Base-by-base conservation (phyloP, 495 filamentous ascomycete species). In the Cercophora scortea region DNA sequence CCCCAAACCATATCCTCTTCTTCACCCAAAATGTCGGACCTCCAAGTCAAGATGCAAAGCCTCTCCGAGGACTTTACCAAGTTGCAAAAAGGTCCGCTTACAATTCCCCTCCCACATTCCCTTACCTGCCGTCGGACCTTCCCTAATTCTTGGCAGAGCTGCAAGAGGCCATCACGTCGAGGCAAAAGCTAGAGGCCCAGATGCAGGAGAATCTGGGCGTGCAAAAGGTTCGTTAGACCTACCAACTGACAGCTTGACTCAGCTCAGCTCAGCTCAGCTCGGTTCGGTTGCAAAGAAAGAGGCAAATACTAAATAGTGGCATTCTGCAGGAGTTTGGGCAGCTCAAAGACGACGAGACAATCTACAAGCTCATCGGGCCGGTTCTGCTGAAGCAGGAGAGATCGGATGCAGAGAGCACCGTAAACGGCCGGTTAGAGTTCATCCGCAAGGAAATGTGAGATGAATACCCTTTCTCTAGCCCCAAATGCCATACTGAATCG, bases 301-400 rank as follows among this genome's bases (percentile, higher is more conserved):
- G 25, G 25, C 25, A 25, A 25, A 25, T 25, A 25, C 25, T 25
- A 25, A 25, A 11, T 13, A 4, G 8, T 50, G 39, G 15, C 12
- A 18, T 18, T 42, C 9, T 42, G 8, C 36, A 90, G 83, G 93
- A 98, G 73, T 96, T 98, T 69, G 70, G 79, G 33, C 76, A 76
- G 51, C 77, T 97, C 52, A 80, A 83, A 53, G 83, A 89, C 45
- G 83, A 85, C 56, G 83, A 92, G 54, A 88, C 84, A 47, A 94
- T 99, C 70, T 99, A 90, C 78, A 97, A 97, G 68, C 79, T 95
- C 36, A 81, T 96, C 47, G 93, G 93, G 1, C 93, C 93, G 0
- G 87, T 97, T 9, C 74, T 99, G 44, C 69, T 97, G 61, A 96
- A 97, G 74, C 94, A 97, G 68, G 93, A 97, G 11, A 88, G 86